Evolutionary conservation across 208 protist genomes (phyloP), one percentile per base, ranked within the genome.

Genomic region (Trypanosoma brucei): DNA sequence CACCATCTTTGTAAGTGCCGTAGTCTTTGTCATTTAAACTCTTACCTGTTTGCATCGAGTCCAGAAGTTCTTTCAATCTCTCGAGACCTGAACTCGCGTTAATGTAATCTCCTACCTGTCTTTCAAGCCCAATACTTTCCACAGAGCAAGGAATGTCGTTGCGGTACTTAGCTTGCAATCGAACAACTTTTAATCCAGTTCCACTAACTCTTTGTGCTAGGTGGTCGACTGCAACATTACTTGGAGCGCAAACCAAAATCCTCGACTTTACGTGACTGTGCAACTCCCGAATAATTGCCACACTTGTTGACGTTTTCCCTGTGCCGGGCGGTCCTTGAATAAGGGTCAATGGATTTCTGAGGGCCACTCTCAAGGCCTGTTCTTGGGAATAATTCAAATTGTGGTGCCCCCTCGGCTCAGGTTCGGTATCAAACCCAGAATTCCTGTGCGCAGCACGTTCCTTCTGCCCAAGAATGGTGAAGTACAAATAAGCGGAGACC

Each of bases 141-240:
- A 98, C 92, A 1, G 65, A 46, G 5, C 75, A 84, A 39, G 68
- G 48, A 4, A 98, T 72, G 4, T 64, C 65, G 55, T 99, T 97
- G 44, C 97, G 72, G 31, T 71, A 83, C 69, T 96, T 97, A 40
- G 96, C 91, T 39, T 72, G 91, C 11, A 99, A 36, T 11, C 98
- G 72, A n/a, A 99, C 89, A 7, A 99, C 97, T 22, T 92, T 95
- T 2, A 99, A 62, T 5, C 97, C 96, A 22, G 95, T 97, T 33
- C 42, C 69, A 55, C 97, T 84, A 49, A 99, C 96, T 60, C 96
- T 96, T 51, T 96, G 85, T 3, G 95, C 83, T 0, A 99, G 79
- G 59, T 99, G 97, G 67, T 99, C 98, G 11, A 98, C 98, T 22
- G 98, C 97, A 5, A 99, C 90, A 73, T 99, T 99, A 33, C 75